Percentiles rank a stretch among this genome's conserved stretches.
Conservation (phyloP, 2,329 filamentous ascomycete genomes). For the Cladosporium sp. region DNA sequence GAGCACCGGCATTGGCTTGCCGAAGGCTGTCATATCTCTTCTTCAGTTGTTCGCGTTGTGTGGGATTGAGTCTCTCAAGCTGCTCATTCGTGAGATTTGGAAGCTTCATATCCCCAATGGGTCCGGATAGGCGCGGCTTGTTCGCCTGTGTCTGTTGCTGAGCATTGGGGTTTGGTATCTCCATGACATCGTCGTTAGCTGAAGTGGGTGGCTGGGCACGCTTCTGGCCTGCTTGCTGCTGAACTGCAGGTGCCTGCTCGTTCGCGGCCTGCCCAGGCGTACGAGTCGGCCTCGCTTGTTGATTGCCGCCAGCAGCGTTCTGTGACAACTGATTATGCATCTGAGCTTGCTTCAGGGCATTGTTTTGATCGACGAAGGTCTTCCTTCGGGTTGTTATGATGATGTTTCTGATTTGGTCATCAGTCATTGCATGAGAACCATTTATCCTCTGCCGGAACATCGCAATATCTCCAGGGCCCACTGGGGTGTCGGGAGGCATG, state of each 20-base stretch:
- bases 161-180: slow-evolving; percentile 38
- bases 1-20: slow-evolving; percentile 16
- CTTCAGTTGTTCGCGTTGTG: slow-evolving; percentile 20
- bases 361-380: slow-evolving; percentile 1
- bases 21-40: slow-evolving; percentile 11
- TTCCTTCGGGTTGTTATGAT: slow-evolving; percentile 23
- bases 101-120: slow-evolving; percentile 14
- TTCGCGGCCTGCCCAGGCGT: neutral
- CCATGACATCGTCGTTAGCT: slow-evolving; percentile 44
- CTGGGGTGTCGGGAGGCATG: slow-evolving; percentile 24
- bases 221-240: slow-evolving; percentile 19
- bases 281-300: slow-evolving; percentile 7
- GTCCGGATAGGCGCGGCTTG: neutral
- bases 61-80: slow-evolving; percentile 28
- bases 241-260: neutral
- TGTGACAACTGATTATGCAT: slow-evolving; percentile 18
- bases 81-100: slow-evolving; percentile 25
- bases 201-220: slow-evolving; percentile 1
- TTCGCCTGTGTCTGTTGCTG: slow-evolving; percentile 11
- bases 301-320: slow-evolving; percentile 8
- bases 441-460: slow-evolving; percentile 38
- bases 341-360: slow-evolving; percentile 20
- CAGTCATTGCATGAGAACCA: slow-evolving; percentile 34
- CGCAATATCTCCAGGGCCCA: slow-evolving; percentile 44
- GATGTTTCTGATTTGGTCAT: slow-evolving; percentile 46